phyloP scores from a whole-genome alignment of 192 early-diverging fungal species.

The Linnemannia zychae region DNA sequence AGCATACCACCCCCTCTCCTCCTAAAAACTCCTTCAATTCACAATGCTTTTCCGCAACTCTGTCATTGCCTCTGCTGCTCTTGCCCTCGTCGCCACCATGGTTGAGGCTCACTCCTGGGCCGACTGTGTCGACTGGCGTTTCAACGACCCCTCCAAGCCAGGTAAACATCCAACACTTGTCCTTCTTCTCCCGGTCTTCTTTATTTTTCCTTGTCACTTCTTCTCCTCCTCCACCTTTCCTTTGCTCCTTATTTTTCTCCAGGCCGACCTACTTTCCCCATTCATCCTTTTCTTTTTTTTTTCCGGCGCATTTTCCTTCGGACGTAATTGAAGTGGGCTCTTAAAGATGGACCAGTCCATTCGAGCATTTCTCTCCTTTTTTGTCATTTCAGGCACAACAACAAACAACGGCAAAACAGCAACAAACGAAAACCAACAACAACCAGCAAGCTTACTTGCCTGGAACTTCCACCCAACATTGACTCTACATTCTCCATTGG shows the following conservation, averaged over 20 bases:
- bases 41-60: conserved; percentile 36
- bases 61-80: conserved; percentile 29
- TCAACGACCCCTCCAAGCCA: conserved; percentile 36
- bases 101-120: conserved; percentile 50
- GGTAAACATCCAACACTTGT: conserved; percentile 20
- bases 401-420: not conserved
- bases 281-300: not conserved
- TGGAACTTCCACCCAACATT: too few species aligned
- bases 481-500: too few species aligned
- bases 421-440: not conserved
- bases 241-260: not conserved
- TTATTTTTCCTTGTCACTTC: not conserved
- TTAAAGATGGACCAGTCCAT: not conserved
- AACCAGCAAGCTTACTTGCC: not conserved
- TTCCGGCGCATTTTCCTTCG: not conserved
- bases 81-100: conserved; percentile 39
- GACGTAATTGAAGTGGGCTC: not conserved
- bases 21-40: not conserved
- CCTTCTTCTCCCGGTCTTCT: not conserved
- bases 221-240: not conserved
- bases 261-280: conserved; percentile 7
- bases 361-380: not conserved
- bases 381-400: not conserved
- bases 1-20: not conserved
- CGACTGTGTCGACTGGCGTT: conserved; percentile 54